Evolutionary conservation across 306 rosid species (phyloP).

Genomic region (Vigna mungo): DNA sequence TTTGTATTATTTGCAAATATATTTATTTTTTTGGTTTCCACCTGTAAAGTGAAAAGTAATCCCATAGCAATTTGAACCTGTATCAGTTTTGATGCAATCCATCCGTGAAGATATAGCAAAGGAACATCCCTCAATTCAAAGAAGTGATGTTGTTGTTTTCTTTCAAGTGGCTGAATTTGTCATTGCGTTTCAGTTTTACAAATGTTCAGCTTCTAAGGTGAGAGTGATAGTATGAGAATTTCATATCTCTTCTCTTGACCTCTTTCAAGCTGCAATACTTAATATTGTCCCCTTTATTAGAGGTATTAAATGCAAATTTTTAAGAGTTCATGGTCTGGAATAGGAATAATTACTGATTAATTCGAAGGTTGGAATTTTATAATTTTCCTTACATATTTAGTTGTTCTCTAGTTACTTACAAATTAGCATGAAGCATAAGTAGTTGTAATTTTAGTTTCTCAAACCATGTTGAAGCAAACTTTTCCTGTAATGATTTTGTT

Average conservation of each 20-base stretch:
- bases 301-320: conserved; percentile 4
- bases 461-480: conserved; percentile 29
- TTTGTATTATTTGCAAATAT: background rate
- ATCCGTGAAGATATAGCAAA: conserved; percentile 77
- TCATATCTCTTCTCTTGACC: conserved; percentile 14
- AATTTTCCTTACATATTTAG: conserved; percentile 11
- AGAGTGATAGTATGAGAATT: conserved; percentile 48
- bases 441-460: conserved; percentile 18
- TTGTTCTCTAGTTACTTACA: conserved; percentile 6
- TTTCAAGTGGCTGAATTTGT: conserved; percentile 91
- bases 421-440: conserved; percentile 9
- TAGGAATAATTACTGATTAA: background rate
- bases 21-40: conserved; percentile 9
- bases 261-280: conserved; percentile 34
- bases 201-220: conserved; percentile 76
- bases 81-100: conserved; percentile 83
- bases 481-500: conserved; percentile 4
- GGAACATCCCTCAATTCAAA: conserved; percentile 84
- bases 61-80: conserved; percentile 40
- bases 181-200: conserved; percentile 83
- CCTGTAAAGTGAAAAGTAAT: conserved; percentile 38
- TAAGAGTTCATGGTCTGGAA: background rate
- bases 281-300: background rate
- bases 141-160: conserved; percentile 72
- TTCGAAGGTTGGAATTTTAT: conserved; percentile 10